These are phyloP conservation scores for Phytophthora brassicae DNA, from an alignment of 352 stramenopile species.

Conservation along the genomic window DNA sequence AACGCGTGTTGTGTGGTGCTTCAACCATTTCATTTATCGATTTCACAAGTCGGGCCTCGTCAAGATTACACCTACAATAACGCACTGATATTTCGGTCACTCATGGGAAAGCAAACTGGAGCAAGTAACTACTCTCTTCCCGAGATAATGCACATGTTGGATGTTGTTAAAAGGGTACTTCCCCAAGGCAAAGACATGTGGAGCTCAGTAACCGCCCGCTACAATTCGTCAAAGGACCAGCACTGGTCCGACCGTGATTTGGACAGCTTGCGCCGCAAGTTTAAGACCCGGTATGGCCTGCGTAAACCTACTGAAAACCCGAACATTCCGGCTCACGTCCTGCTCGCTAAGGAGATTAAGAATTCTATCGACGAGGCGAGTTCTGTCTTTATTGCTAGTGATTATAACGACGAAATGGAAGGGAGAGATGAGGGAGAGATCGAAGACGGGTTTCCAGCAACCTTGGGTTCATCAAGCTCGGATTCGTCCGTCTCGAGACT, in stretches of 20 bases:
- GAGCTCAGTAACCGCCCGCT: neutral
- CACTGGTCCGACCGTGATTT: neutral
- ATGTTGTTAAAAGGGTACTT: neutral
- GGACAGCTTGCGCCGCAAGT: neutral
- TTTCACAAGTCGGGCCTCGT: no score
- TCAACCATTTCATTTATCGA: no score
- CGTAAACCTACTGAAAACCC: neutral
- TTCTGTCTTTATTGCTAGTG: neutral
- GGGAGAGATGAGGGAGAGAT: no score
- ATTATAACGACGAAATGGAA: neutral
- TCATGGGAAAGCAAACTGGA: neutral
- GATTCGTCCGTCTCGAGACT: no score
- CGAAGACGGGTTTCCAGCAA: no score
- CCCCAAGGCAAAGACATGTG: neutral
- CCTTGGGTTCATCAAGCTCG: no score
- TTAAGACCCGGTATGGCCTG: neutral
- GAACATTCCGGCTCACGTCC: neutral
- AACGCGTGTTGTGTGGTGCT: no score
- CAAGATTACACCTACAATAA: no score
- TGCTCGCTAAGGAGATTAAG: neutral
- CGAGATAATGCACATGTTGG: no score
- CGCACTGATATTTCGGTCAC: no score
- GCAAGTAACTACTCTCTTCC: neutral
- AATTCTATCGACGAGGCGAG: conserved; percentile 1
- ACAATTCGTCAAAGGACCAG: neutral